phyloP scores from a whole-genome alignment of 1,284 basidiomycete genomes.

The Sporisorium graminicola region DNA sequence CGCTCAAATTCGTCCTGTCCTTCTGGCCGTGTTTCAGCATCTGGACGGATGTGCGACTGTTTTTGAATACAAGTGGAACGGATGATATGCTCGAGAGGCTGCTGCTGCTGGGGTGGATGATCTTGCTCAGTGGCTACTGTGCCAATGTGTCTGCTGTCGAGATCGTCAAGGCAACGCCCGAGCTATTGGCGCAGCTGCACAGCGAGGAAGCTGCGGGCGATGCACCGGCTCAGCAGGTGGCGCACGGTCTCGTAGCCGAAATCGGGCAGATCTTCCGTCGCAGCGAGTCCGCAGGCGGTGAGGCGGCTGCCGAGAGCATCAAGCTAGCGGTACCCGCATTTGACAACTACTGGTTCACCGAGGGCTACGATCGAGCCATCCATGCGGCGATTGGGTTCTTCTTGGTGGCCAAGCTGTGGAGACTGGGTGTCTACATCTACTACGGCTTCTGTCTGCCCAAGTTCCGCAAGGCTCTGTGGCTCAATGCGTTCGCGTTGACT shows the following conservation, averaged over 20 bases:
- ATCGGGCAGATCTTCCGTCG: slow-evolving; percentile 30
- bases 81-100: slow-evolving; percentile 67
- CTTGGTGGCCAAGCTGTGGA: slow-evolving; percentile 58
- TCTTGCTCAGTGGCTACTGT: slow-evolving; percentile 65
- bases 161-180: slow-evolving; percentile 40
- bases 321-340: slow-evolving; percentile 33
- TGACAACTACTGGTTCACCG: slow-evolving; percentile 55
- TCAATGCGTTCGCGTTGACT: slow-evolving; percentile 45
- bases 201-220: slow-evolving; percentile 17
- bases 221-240: slow-evolving; percentile 15
- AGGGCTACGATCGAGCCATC: slow-evolving; percentile 52
- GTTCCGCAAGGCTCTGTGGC: slow-evolving; percentile 62
- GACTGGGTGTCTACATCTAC: slow-evolving; percentile 54
- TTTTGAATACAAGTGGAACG: slow-evolving; percentile 65
- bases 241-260: slow-evolving; percentile 15
- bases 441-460: slow-evolving; percentile 63
- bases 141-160: slow-evolving; percentile 61
- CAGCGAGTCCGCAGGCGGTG: not conserved
- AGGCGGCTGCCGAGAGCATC: not conserved
- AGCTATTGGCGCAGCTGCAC: slow-evolving; percentile 24
- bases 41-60: slow-evolving; percentile 64
- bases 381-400: slow-evolving; percentile 61
- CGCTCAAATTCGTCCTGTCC: slow-evolving; percentile 65
- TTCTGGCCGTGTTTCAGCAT: slow-evolving; percentile 66
- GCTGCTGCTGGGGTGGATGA: slow-evolving; percentile 65